A percentile compares a stretch with the other conserved stretches of the same genome.
These are phyloP conservation scores for Lumnitzera racemosa DNA, from an alignment of 345 rosid genomes.

Conservation along the genomic window DNA sequence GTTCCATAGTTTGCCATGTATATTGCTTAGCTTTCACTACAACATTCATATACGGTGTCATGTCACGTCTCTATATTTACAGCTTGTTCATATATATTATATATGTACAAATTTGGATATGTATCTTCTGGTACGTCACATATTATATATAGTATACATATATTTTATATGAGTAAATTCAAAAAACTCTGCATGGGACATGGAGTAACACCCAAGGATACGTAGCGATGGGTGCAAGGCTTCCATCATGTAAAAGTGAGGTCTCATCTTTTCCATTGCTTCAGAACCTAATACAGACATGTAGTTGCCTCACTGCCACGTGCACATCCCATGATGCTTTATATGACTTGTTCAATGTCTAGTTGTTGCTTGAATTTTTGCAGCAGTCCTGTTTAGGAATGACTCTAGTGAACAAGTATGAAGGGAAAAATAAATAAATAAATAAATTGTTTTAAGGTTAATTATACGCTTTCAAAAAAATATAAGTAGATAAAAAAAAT, in stretches of 20 bases:
- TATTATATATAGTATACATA: neutral
- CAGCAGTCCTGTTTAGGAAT: too few relatives aligned
- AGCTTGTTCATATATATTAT: neutral
- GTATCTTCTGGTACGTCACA: too few relatives aligned
- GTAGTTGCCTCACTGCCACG: too few relatives aligned
- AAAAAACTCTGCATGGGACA: slow-evolving; percentile 6
- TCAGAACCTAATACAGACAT: neutral
- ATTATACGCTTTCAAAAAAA: too few relatives aligned
- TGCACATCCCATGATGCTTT: too few relatives aligned
- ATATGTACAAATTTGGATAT: neutral
- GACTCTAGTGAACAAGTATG: neutral
- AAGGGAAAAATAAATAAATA: too few relatives aligned
- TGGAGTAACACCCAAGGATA: slow-evolving; percentile 30
- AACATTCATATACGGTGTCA: slow-evolving; percentile 12
- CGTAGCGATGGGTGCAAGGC: slow-evolving; percentile 81
- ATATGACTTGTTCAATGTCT: too few relatives aligned
- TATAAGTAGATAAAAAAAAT: too few relatives aligned
- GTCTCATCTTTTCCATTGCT: slow-evolving; percentile 23
- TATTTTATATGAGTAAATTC: neutral
- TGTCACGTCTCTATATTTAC: slow-evolving; percentile 8
- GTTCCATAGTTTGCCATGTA: neutral
- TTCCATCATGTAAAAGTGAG: slow-evolving; percentile 30
- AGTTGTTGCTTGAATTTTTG: too few relatives aligned
- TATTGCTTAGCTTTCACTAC: slow-evolving; percentile 47
- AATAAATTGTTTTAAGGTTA: too few relatives aligned